Evolutionary conservation across 441 rosid species (phyloP), one percentile per base, ranked within the genome.

Genomic region (Populus hybrid): DNA sequence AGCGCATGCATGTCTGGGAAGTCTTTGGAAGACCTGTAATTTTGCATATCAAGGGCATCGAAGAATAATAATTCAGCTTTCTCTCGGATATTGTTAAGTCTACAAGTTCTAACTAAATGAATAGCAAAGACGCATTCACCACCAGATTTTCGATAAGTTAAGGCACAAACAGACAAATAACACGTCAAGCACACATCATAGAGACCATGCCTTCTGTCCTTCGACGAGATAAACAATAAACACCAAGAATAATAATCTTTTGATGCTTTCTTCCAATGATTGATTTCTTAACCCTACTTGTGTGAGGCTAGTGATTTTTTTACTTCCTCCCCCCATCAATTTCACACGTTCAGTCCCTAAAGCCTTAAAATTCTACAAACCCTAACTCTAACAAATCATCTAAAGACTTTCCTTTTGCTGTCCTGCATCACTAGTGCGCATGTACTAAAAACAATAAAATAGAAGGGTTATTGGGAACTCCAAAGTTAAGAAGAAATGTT

Each of bases 11-110:
- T 91, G 88, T 97, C 98, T 70, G 89, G 86, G 83, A 90, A 87
- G 77, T 94, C 99, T 91, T 87, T 92, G 69, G 94, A 86, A 66
- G 92, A 91, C 99, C 99, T 94, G 98, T 87, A 88, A 86, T 88
- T 85, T 86, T 78, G 85, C 88, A 92, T 85, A 79, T 80, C 88
- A 97, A 84, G 81, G 74, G 87, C 89, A 90, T 88, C 83, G 85
- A 88, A 94, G 79, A 83, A 81, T 82, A 85, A 82, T 81, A 78
- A 84, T 86, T 89, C 81, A 87, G 91, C 85, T 81, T 73, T 77
- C 85, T 77, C 80, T 73, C 36, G 66, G 46, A 84, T 74, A 83
- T 73, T n/a, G 63, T 76, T 35, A 35, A 76, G 82, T 82, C 88
- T 80, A 69, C 75, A 87, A 81, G 67, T 78, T 79, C 74, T 67